Conservation (phyloP, 345 rosid genomes). For the Boechera divaricarpa region DNA sequence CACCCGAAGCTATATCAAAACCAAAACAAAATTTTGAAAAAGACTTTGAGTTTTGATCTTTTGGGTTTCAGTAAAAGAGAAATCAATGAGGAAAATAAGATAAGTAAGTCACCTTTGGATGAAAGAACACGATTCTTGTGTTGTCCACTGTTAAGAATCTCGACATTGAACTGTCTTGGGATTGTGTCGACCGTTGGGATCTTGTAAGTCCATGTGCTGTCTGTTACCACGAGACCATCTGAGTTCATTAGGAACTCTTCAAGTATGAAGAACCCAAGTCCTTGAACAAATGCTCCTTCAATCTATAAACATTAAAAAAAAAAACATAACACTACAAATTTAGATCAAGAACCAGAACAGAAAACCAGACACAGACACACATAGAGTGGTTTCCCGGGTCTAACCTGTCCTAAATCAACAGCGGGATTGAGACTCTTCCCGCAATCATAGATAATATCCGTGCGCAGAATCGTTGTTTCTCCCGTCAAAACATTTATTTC, state of each 20-base stretch:
- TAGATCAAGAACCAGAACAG: not conserved
- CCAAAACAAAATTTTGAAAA: slow-evolving; percentile 32
- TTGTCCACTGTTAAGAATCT: slow-evolving; percentile 77
- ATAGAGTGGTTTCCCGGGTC: slow-evolving; percentile 7
- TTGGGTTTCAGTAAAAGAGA: slow-evolving; percentile 21
- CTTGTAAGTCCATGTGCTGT: slow-evolving; percentile 95
- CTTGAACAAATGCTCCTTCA: slow-evolving; percentile 97
- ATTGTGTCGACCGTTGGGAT: slow-evolving; percentile 91
- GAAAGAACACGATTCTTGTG: slow-evolving; percentile 83
- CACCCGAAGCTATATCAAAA: slow-evolving; percentile 80
- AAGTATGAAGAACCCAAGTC: slow-evolving; percentile 91
- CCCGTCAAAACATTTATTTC: slow-evolving; percentile 89
- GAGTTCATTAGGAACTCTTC: slow-evolving; percentile 84
- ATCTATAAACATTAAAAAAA: slow-evolving; percentile 55
- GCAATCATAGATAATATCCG: slow-evolving; percentile 90
- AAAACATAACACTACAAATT: slow-evolving; percentile 12
- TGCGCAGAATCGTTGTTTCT: slow-evolving; percentile 65
- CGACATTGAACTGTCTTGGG: slow-evolving; percentile 82
- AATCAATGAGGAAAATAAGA: not conserved
- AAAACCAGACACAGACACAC: not conserved
- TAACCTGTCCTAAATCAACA: slow-evolving; percentile 96
- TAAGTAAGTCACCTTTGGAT: slow-evolving; percentile 69
- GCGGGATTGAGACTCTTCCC: slow-evolving; percentile 98
- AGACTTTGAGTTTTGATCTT: not conserved
- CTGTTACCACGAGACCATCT: slow-evolving; percentile 70